Evolutionary conservation across 2,329 filamentous ascomycete genomes (phyloP).

Genomic region (Gaeumannomyces sp.): DNA sequence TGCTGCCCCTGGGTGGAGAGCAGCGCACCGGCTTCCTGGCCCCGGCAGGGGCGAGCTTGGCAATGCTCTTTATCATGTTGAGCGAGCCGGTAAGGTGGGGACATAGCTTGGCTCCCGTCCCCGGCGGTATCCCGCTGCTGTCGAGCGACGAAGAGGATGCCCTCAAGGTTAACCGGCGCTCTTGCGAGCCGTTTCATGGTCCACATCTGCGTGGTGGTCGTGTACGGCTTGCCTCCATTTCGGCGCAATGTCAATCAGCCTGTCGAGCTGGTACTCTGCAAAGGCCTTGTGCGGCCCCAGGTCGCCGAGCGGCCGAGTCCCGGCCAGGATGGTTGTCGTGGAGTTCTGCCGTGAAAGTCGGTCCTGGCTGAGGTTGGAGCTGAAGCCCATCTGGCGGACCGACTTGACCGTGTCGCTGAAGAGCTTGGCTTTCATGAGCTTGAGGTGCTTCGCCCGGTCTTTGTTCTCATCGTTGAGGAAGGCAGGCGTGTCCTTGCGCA

Average conservation of each 20-base stretch:
- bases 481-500: slow-evolving; percentile 77
- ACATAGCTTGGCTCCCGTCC: slow-evolving; percentile 5
- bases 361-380: slow-evolving; percentile 71
- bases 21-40: neutral
- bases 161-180: slow-evolving; percentile 84
- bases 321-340: slow-evolving; percentile 61
- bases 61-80: slow-evolving; percentile 11
- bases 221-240: slow-evolving; percentile 59
- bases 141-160: slow-evolving; percentile 63
- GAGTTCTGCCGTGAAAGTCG: slow-evolving; percentile 68
- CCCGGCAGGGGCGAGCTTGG: slow-evolving; percentile 8
- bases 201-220: slow-evolving; percentile 81
- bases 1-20: slow-evolving; percentile 9
- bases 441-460: slow-evolving; percentile 76
- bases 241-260: slow-evolving; percentile 67
- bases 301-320: slow-evolving; percentile 26
- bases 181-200: slow-evolving; percentile 68
- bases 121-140: slow-evolving; percentile 51
- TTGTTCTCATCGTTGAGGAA: slow-evolving; percentile 85
- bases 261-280: slow-evolving; percentile 71
- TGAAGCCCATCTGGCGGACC: slow-evolving; percentile 83
- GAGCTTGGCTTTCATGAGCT: slow-evolving; percentile 81
- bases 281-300: slow-evolving; percentile 23
- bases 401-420: slow-evolving; percentile 83
- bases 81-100: neutral